Evolutionary conservation across 2,329 filamentous ascomycete genomes (phyloP).

Genomic region (Aureobasidium namibiae): DNA sequence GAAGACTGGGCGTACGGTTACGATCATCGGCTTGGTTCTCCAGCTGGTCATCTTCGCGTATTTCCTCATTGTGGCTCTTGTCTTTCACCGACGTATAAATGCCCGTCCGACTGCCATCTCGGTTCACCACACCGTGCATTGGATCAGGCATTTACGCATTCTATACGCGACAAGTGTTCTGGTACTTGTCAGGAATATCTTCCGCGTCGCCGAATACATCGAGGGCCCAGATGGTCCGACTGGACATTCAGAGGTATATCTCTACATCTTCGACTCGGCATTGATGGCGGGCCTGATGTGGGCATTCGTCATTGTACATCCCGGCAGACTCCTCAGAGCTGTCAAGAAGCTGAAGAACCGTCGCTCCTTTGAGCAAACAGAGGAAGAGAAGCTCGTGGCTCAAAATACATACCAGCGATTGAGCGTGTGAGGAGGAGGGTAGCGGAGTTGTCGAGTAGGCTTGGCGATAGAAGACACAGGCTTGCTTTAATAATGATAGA

Average conservation of each 20-base stretch:
- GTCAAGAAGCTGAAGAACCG: conserved; percentile 2
- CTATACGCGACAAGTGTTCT: conserved; percentile 12
- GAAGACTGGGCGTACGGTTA: neutral
- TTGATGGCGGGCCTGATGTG: conserved; percentile 13
- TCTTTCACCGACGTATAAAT: neutral
- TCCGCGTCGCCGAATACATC: conserved; percentile 13
- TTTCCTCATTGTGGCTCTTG: neutral
- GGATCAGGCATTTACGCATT: neutral
- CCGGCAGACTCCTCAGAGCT: neutral
- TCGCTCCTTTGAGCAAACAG: neutral
- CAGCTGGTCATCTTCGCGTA: conserved; percentile 2
- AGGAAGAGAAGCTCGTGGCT: neutral
- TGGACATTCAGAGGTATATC: conserved; percentile 5
- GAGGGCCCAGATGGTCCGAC: conserved; percentile 10
- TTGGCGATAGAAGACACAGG: neutral
- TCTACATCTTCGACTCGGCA: conserved; percentile 14
- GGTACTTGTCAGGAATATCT: conserved; percentile 13
- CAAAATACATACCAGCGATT: neutral
- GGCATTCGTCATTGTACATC: conserved; percentile 6
- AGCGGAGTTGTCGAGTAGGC: neutral
- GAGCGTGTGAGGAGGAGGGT: neutral
- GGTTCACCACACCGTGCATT: neutral
- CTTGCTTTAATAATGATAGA: neutral
- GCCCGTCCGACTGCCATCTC: neutral
- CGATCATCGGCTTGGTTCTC: neutral